Evolutionary conservation across 192 early-diverging fungal genomes (phyloP).

Genomic region (Phycomyces nitens): DNA sequence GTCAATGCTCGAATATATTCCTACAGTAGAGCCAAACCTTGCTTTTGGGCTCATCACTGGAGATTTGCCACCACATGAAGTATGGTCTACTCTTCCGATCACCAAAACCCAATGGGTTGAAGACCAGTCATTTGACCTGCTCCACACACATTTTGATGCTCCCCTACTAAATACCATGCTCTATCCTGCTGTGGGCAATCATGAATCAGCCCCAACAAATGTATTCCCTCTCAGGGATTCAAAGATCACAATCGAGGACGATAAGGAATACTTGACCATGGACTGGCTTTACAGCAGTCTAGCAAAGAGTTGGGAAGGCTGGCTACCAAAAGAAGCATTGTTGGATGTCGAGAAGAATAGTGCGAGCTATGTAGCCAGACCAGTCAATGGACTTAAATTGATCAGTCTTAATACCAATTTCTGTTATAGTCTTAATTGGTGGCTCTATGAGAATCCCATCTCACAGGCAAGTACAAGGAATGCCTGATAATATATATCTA

Average conservation of each 20-base stretch:
- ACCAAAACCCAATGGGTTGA: constrained; percentile 38
- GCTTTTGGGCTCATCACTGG: constrained; percentile 48
- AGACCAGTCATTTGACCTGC: constrained; percentile 31
- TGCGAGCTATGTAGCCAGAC: constrained; percentile 47
- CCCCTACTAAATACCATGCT: constrained; percentile 32
- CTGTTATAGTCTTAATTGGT: constrained; percentile 57
- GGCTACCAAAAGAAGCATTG: constrained; percentile 25
- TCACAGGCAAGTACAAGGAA: constrained; percentile 14
- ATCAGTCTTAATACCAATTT: constrained; percentile 59
- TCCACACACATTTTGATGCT: constrained; percentile 33
- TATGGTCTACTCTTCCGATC: constrained; percentile 44
- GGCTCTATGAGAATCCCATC: constrained; percentile 38
- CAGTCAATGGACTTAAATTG: constrained; percentile 40
- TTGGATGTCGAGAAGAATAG: constrained; percentile 38
- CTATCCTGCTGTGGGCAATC: constrained; percentile 53
- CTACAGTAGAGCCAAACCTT: constrained; percentile 32
- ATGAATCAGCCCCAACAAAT: constrained; percentile 50
- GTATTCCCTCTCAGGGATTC: constrained; percentile 26
- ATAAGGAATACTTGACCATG: constrained; percentile 19
- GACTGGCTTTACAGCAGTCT: constrained; percentile 47
- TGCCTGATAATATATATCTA: too few relatives aligned
- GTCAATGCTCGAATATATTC: constrained; percentile 44
- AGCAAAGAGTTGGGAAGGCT: constrained; percentile 46
- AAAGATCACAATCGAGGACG: constrained; percentile 8
- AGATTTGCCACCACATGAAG: constrained; percentile 52